These are phyloP conservation scores for Fusarium subtropicale DNA, from an alignment of 2,329 filamentous ascomycete genomes.

Conservation along the genomic window DNA sequence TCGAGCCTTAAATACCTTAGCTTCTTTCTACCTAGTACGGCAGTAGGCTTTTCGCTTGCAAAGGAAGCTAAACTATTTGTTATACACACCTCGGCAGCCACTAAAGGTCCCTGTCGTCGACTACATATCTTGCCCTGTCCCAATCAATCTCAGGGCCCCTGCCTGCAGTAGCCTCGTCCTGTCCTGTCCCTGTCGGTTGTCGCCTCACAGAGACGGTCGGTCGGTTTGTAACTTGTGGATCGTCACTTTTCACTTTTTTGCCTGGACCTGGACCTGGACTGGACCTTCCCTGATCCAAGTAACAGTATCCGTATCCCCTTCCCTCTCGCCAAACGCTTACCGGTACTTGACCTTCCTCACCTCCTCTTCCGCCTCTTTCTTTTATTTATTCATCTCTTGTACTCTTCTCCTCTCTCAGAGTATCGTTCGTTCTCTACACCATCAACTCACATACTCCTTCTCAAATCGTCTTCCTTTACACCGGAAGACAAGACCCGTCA, in stretches of 20 bases:
- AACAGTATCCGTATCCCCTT: slow-evolving; percentile 5
- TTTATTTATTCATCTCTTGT: slow-evolving; percentile 5
- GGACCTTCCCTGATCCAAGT: slow-evolving; percentile 1
- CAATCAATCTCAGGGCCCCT: slow-evolving; percentile 10
- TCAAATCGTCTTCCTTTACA: background rate
- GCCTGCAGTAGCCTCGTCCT: slow-evolving; percentile 10
- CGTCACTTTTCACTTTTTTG: slow-evolving; percentile 47
- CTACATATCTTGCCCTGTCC: background rate
- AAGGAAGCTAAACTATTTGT: slow-evolving; percentile 21
- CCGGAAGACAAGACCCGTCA: slow-evolving; percentile 22
- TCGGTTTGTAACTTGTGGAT: slow-evolving; percentile 38
- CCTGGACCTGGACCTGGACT: background rate
- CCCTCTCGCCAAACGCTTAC: slow-evolving; percentile 7
- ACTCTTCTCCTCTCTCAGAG: slow-evolving; percentile 6
- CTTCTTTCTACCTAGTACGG: slow-evolving; percentile 18
- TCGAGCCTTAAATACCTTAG: slow-evolving; percentile 28
- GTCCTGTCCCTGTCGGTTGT: slow-evolving; percentile 17
- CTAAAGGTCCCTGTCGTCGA: slow-evolving; percentile 21
- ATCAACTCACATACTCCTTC: background rate
- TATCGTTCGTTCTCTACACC: background rate
- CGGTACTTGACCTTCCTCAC: slow-evolving; percentile 5
- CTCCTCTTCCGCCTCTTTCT: background rate
- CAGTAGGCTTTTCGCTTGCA: slow-evolving; percentile 23
- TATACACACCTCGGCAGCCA: background rate
- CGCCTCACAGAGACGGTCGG: slow-evolving; percentile 29